Percentiles rank a stretch among this genome's conserved stretches.
phyloP scores from a whole-genome alignment of 139 green algal species.

The Chlamydomonas sp. region DNA sequence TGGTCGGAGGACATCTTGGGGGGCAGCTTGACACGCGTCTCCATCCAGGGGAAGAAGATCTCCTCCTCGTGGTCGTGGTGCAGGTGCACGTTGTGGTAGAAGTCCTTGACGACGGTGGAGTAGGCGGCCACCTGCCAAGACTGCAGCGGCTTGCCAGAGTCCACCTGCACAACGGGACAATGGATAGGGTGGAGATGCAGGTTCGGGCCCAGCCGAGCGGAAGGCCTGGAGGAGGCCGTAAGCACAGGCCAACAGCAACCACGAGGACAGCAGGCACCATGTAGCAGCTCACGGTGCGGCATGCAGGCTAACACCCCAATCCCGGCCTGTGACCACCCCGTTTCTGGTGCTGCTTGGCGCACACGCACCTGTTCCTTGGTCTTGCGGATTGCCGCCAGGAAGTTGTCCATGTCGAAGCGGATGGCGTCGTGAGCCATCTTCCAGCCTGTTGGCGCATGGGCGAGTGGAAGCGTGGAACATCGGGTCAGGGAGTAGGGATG shows the following conservation, averaged over 20 bases:
- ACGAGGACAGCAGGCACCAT: no score
- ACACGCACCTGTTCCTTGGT: neutral
- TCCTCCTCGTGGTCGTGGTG: constrained; percentile 19
- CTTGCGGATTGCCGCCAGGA: neutral
- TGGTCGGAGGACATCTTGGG: constrained; percentile 21
- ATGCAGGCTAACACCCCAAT: no score
- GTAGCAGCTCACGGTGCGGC: no score
- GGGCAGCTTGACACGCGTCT: neutral
- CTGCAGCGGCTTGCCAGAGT: neutral
- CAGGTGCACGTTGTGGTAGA: neutral
- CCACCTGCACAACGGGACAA: neutral
- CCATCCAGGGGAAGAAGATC: constrained; percentile 19
- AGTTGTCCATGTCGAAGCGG: constrained; percentile 3
- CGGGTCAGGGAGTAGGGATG: neutral
- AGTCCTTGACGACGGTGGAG: neutral
- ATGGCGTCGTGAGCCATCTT: constrained; percentile 25
- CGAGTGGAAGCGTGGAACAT: neutral
- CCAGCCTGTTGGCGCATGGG: constrained; percentile 3
- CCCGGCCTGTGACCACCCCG: no score
- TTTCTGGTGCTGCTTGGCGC: no score
- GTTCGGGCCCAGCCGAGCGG: neutral
- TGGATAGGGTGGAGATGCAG: neutral
- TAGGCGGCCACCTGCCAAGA: constrained; percentile 10
- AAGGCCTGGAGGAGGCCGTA: neutral
- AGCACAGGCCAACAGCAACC: neutral